Conservation (phyloP, 169 alveolate genomes). For the Theileria parva region DNA sequence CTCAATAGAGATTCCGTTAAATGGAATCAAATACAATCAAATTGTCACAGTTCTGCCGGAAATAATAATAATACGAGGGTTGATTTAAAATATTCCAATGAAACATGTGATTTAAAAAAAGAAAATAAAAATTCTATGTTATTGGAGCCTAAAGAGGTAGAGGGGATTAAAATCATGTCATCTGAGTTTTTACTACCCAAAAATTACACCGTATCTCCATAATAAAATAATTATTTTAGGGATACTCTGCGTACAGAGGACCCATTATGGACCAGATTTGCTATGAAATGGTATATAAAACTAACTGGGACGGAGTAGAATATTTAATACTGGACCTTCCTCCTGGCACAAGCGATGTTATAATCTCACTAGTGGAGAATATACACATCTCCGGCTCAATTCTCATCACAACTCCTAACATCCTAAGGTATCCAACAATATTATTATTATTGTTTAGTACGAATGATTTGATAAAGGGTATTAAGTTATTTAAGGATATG, state of each 20-base stretch:
- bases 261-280: slow-evolving; percentile 92
- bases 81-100: slow-evolving; percentile 4
- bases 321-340: slow-evolving; percentile 97
- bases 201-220: slow-evolving; percentile 31
- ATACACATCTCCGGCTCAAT: slow-evolving; percentile 83
- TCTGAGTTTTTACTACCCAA: slow-evolving; percentile 37
- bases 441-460: slow-evolving; percentile 71
- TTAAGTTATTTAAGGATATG: slow-evolving; percentile 88
- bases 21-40: slow-evolving; percentile 47
- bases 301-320: slow-evolving; percentile 98
- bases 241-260: slow-evolving; percentile 90
- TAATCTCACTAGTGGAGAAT: slow-evolving; percentile 92
- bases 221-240: slow-evolving; percentile 38
- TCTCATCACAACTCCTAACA: slow-evolving; percentile 82
- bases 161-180: slow-evolving; percentile 75
- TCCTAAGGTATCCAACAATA: slow-evolving; percentile 71
- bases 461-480: slow-evolving; percentile 93
- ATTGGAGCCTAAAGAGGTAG: slow-evolving; percentile 68
- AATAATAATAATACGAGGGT: slow-evolving; percentile 7
- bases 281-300: slow-evolving; percentile 85
- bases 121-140: slow-evolving; percentile 15
- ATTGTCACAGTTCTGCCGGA: slow-evolving; percentile 1
- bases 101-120: not conserved
- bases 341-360: slow-evolving; percentile 99
- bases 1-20: slow-evolving; percentile 63